These are phyloP conservation scores for Globisporangium spinosum DNA, from an alignment of 352 stramenopile genomes.

Conservation along the genomic window DNA sequence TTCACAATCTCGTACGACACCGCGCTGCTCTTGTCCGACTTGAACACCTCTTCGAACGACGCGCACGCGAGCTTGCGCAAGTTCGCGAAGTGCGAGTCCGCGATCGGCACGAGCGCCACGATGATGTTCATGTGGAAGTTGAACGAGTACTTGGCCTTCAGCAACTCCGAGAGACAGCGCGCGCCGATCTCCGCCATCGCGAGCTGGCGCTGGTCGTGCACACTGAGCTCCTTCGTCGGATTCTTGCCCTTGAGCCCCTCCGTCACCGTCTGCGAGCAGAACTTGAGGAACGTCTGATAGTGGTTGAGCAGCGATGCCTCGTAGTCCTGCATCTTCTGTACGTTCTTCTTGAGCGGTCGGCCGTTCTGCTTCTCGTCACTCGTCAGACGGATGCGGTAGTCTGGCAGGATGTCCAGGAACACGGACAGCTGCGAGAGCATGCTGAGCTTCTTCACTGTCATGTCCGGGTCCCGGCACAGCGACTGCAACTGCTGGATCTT, in stretches of 20 bases:
- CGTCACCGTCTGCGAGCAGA: constrained; percentile 58
- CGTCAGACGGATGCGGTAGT: constrained; percentile 92
- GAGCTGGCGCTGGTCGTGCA: constrained; percentile 41
- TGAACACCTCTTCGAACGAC: constrained; percentile 72
- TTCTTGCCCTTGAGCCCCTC: constrained; percentile 54
- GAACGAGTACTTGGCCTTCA: constrained; percentile 84
- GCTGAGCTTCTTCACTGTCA: constrained; percentile 80
- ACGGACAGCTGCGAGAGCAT: constrained; percentile 93
- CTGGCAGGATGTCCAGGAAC: constrained; percentile 94
- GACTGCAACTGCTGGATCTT: constrained; percentile 78
- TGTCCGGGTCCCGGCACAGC: constrained; percentile 68
- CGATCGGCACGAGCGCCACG: constrained; percentile 74
- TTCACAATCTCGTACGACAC: constrained; percentile 75
- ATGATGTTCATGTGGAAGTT: constrained; percentile 88
- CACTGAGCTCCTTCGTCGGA: constrained; percentile 33
- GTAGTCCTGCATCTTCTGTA: constrained; percentile 85
- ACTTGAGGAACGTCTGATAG: constrained; percentile 85
- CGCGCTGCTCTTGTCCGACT: constrained; percentile 63
- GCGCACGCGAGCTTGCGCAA: constrained; percentile 56
- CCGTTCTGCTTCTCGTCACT: constrained; percentile 85
- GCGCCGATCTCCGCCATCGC: constrained; percentile 61
- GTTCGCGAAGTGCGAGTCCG: constrained; percentile 53
- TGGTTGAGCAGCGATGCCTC: constrained; percentile 70
- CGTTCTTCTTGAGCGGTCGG: constrained; percentile 80
- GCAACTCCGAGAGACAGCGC: constrained; percentile 70